Conservation (phyloP, 495 filamentous ascomycete genomes). For the Melanomma pulvis-pyrius region DNA sequence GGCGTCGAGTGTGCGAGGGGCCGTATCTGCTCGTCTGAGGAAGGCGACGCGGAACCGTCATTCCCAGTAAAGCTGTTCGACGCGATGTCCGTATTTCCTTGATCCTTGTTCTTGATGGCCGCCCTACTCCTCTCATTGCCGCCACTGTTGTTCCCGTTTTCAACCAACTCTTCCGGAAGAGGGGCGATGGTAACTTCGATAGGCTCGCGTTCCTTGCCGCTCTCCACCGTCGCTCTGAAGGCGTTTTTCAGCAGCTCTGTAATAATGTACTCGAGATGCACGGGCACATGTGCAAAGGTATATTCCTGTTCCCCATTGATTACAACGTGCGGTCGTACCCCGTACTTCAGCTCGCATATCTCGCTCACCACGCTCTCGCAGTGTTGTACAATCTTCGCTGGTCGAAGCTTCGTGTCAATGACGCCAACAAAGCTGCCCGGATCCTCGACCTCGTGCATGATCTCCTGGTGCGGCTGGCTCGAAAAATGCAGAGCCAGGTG, state of each 20-base stretch:
- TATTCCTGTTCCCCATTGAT: constrained; percentile 83
- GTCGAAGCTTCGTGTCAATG: constrained; percentile 88
- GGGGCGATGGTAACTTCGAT: constrained; percentile 92
- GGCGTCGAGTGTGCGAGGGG: constrained; percentile 65
- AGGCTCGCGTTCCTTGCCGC: constrained; percentile 72
- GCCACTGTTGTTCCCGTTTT: constrained; percentile 1
- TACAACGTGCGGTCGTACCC: constrained; percentile 76
- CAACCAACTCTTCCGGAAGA: constrained; percentile 61
- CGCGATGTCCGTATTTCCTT: constrained; percentile 45
- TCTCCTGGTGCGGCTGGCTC: constrained; percentile 67
- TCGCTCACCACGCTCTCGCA: constrained; percentile 91
- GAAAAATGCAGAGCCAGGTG: constrained; percentile 92
- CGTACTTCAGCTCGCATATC: constrained; percentile 95
- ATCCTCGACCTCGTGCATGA: constrained; percentile 48
- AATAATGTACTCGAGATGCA: constrained; percentile 94
- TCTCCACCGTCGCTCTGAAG: constrained; percentile 89
- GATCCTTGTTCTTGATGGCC: constrained; percentile 38
- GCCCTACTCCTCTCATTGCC: neutral
- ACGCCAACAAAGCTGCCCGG: constrained; percentile 82
- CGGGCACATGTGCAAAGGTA: constrained; percentile 86
- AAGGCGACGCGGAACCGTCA: constrained; percentile 47
- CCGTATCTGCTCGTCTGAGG: constrained; percentile 47
- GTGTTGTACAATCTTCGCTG: constrained; percentile 73
- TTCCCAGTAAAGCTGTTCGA: constrained; percentile 36
- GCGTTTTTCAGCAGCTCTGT: constrained; percentile 97